Percentiles rank a stretch among this genome's conserved stretches.
Conservation (phyloP, 169 alveolate species). For the Babesia ovis region DNA sequence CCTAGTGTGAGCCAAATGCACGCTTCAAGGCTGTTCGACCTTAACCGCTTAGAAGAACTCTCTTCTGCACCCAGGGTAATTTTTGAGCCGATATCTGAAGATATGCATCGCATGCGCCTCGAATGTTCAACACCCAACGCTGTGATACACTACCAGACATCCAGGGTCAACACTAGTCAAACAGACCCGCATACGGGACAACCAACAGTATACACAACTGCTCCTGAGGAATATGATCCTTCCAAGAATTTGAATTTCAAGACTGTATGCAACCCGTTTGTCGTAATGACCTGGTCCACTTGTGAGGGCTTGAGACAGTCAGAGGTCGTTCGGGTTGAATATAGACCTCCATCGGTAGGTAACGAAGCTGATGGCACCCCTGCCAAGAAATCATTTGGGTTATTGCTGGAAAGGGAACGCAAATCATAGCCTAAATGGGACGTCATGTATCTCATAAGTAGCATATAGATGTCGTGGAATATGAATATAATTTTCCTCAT, state of each 20-base stretch:
- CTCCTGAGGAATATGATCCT: constrained; percentile 43
- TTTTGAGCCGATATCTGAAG: constrained; percentile 64
- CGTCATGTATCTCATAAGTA: too few species aligned
- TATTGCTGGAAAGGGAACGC: constrained; percentile 17
- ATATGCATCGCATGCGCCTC: constrained; percentile 36
- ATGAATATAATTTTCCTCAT: too few species aligned
- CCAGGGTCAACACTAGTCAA: constrained; percentile 32
- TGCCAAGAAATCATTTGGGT: constrained; percentile 5
- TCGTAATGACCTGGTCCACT: constrained; percentile 55
- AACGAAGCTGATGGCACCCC: neutral
- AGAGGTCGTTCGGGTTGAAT: constrained; percentile 35
- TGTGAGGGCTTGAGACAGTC: constrained; percentile 57
- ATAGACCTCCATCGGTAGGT: constrained; percentile 13
- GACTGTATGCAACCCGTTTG: constrained; percentile 34
- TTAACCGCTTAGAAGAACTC: constrained; percentile 60
- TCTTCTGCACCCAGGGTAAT: constrained; percentile 73
- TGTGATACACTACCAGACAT: constrained; percentile 49
- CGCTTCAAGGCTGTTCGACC: constrained; percentile 69
- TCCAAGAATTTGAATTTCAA: constrained; percentile 40
- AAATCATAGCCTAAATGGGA: too few species aligned
- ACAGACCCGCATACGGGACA: constrained; percentile 45
- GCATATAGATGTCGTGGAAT: too few species aligned
- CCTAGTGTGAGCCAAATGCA: constrained; percentile 74
- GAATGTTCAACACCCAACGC: constrained; percentile 33
- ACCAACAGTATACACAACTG: constrained; percentile 41